Percentiles rank a stretch among this genome's conserved stretches.
These are phyloP conservation scores for Epichloe brachyelytri DNA, from an alignment of 2,329 filamentous ascomycete genomes.

Conservation along the genomic window DNA sequence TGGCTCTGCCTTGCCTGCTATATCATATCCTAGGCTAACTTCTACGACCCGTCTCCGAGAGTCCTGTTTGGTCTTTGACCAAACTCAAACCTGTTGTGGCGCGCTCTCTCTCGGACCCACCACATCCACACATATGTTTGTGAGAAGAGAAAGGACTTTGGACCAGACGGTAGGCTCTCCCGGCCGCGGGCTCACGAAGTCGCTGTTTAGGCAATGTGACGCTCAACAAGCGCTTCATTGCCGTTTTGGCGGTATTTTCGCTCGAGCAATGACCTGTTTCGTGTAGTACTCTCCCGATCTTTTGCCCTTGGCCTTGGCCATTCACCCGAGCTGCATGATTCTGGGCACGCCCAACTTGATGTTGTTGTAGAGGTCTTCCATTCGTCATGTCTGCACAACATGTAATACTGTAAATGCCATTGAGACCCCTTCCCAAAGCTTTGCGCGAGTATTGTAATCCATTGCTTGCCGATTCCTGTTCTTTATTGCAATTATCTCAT, in stretches of 20 bases:
- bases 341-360: too few relatives aligned
- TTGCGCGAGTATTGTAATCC: not conserved
- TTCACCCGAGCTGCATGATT: too few relatives aligned
- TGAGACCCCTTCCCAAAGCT: not conserved
- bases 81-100: not conserved
- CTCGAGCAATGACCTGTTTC: not conserved
- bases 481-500: not conserved
- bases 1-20: too few relatives aligned
- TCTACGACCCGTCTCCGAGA: too few relatives aligned
- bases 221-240: not conserved
- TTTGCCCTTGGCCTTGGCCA: not conserved
- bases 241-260: not conserved
- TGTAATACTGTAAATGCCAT: too few relatives aligned
- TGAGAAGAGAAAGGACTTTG: too few relatives aligned
- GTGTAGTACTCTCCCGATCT: not conserved
- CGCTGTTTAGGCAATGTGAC: not conserved
- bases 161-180: too few relatives aligned
- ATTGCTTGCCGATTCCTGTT: not conserved
- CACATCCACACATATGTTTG: too few relatives aligned
- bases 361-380: too few relatives aligned
- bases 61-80: not conserved
- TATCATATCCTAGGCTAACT: too few relatives aligned
- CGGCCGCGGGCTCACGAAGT: not conserved
- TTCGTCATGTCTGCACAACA: too few relatives aligned
- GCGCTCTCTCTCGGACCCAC: too few relatives aligned